These are phyloP conservation scores for Vanderwaltozyma yarrowii DNA, from an alignment of 805 yeast species.

Conservation along the genomic window DNA sequence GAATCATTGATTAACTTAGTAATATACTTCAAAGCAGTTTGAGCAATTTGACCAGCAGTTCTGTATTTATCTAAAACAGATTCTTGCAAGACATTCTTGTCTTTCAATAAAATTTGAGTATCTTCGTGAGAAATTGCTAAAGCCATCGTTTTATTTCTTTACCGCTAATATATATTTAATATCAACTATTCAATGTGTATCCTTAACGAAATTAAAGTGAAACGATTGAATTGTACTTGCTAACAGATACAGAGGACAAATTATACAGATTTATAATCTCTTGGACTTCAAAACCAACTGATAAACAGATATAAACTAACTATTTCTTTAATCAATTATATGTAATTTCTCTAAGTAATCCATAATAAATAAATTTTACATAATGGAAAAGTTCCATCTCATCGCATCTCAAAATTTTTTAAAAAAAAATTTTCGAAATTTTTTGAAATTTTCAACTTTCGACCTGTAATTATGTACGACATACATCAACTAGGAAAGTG, in stretches of 20 bases:
- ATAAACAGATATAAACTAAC: too few species aligned
- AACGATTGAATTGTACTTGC: too few species aligned
- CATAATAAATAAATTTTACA: background rate
- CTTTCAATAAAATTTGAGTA: slow-evolving; percentile 58
- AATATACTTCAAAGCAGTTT: slow-evolving; percentile 65
- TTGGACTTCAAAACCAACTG: too few species aligned
- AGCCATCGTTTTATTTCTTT: slow-evolving; percentile 38
- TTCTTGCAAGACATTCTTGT: slow-evolving; percentile 57
- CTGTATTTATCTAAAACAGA: slow-evolving; percentile 70
- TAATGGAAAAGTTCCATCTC: slow-evolving; percentile 6
- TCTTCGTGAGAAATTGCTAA: slow-evolving; percentile 68
- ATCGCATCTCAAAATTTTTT: slow-evolving; percentile 9
- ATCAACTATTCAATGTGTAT: too few species aligned
- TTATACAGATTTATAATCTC: too few species aligned
- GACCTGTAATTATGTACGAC: background rate
- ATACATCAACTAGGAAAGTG: too few species aligned
- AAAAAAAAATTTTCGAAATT: slow-evolving; percentile 1
- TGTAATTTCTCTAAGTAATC: too few species aligned
- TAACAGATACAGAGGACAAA: too few species aligned
- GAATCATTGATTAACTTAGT: slow-evolving; percentile 58
- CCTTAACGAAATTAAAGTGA: too few species aligned
- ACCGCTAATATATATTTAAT: too few species aligned
- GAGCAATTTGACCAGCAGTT: slow-evolving; percentile 81
- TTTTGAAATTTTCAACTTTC: too few species aligned
- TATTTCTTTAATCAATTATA: too few species aligned